Evolutionary conservation across 106 monocot species (phyloP).

Genomic region (Dioscorea dumetorum): DNA sequence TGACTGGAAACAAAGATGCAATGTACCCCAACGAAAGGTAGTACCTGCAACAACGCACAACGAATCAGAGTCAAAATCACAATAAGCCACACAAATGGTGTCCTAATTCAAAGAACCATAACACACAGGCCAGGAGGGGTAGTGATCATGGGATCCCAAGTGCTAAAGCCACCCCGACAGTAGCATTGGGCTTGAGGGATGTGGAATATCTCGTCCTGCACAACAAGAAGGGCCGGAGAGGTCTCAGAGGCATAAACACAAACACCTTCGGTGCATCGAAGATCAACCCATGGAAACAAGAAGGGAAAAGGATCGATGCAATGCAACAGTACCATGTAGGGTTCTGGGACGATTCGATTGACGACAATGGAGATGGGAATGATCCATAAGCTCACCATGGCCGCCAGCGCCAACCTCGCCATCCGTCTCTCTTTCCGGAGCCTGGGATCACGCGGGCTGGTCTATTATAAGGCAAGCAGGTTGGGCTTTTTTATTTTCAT

Average conservation of each 20-base stretch:
- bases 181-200: conserved; percentile 79
- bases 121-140: conserved; percentile 95
- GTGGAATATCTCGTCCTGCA: conserved; percentile 96
- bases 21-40: conserved; percentile 68
- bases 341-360: conserved; percentile 61
- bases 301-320: not conserved
- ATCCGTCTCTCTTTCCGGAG: conserved; percentile 17
- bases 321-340: conserved; percentile 65
- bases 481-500: not conserved
- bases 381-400: conserved; percentile 47
- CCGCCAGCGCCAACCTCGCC: conserved; percentile 51
- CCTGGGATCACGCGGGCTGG: no score
- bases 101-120: not conserved
- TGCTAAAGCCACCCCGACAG: conserved; percentile 65
- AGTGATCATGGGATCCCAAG: conserved; percentile 99
- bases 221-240: not conserved
- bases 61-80: not conserved
- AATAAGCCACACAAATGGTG: no score
- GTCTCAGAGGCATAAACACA: conserved; percentile 9
- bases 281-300: not conserved
- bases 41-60: conserved; percentile 55
- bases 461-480: no score
- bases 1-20: conserved; percentile 70
- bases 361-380: conserved; percentile 68
- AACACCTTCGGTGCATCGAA: conserved; percentile 8